phyloP scores from a whole-genome alignment of 306 rosid genomes.

The Spatholobus suberectus region DNA sequence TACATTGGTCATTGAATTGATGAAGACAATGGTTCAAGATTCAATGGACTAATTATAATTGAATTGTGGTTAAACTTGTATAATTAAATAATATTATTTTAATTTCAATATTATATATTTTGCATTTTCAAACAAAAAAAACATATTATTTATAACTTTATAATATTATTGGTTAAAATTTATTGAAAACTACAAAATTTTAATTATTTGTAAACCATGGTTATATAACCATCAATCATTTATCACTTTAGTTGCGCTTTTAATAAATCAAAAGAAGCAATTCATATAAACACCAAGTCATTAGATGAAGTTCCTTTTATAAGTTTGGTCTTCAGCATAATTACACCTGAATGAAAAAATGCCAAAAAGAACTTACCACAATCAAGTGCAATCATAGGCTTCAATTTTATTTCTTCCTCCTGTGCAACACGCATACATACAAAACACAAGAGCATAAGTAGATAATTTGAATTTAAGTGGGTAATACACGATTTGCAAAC shows the following conservation, averaged over 20 bases:
- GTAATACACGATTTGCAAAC: conserved; percentile 3
- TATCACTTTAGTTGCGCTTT: no score
- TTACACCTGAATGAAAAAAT: conserved; percentile 20
- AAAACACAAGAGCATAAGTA: conserved; percentile 16
- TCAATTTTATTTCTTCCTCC: conserved; percentile 95
- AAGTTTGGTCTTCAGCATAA: conserved; percentile 3
- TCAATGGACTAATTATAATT: no score
- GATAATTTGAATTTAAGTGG: neutral
- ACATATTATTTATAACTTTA: no score
- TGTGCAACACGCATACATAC: conserved; percentile 48
- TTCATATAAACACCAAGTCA: neutral
- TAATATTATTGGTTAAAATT: no score
- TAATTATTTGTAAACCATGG: conserved; percentile 3
- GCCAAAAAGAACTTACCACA: conserved; percentile 67
- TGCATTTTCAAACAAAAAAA: no score
- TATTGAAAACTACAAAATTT: no score
- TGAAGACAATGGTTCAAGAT: no score
- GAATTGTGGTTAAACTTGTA: no score
- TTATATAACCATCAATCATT: conserved; percentile 9
- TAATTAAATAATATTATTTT: no score
- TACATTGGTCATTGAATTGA: no score
- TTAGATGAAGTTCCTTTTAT: conserved; percentile 20
- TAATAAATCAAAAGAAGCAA: no score
- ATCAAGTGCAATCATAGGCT: conserved; percentile 91
- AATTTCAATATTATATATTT: no score